These are phyloP conservation scores for Takashimella tepidaria DNA, from an alignment of 1,284 basidiomycete species.

Conservation along the genomic window DNA sequence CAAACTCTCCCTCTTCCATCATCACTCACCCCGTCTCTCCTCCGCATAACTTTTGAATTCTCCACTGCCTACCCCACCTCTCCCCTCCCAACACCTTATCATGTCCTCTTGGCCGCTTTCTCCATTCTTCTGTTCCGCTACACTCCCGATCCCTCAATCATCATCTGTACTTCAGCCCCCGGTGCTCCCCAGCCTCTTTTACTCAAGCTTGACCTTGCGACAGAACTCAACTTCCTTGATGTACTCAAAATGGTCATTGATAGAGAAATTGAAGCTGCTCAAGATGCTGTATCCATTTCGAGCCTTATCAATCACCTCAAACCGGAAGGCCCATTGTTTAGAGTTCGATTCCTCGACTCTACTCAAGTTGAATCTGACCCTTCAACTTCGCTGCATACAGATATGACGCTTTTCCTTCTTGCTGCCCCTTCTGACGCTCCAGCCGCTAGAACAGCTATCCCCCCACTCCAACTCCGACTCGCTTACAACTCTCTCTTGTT, in stretches of 20 bases:
- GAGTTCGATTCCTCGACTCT: slow-evolving; percentile 88
- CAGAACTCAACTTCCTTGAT: slow-evolving; percentile 85
- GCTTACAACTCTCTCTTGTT: slow-evolving; percentile 96
- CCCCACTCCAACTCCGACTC: slow-evolving; percentile 66
- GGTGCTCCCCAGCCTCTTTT: slow-evolving; percentile 74
- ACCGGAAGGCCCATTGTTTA: slow-evolving; percentile 66
- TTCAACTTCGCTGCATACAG: slow-evolving; percentile 77
- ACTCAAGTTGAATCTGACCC: slow-evolving; percentile 68
- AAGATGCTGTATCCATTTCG: slow-evolving; percentile 79
- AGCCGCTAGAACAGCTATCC: slow-evolving; percentile 63
- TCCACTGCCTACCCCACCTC: slow-evolving; percentile 46
- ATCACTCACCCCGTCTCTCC: slow-evolving; percentile 42
- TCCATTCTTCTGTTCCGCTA: slow-evolving; percentile 87
- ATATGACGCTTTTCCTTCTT: slow-evolving; percentile 70
- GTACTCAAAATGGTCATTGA: slow-evolving; percentile 60
- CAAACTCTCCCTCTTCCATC: slow-evolving; percentile 60
- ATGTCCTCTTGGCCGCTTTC: slow-evolving; percentile 87
- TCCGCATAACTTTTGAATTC: slow-evolving; percentile 64
- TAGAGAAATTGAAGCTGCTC: slow-evolving; percentile 77
- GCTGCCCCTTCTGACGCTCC: slow-evolving; percentile 61
- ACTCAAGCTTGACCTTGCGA: slow-evolving; percentile 77
- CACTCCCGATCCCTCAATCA: slow-evolving; percentile 90
- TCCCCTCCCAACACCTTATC: slow-evolving; percentile 73
- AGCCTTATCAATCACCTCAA: slow-evolving; percentile 66
- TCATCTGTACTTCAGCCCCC: slow-evolving; percentile 82